These are phyloP conservation scores for Salvia splendens DNA, from an alignment of 257 asterid genomes.

Conservation along the genomic window DNA sequence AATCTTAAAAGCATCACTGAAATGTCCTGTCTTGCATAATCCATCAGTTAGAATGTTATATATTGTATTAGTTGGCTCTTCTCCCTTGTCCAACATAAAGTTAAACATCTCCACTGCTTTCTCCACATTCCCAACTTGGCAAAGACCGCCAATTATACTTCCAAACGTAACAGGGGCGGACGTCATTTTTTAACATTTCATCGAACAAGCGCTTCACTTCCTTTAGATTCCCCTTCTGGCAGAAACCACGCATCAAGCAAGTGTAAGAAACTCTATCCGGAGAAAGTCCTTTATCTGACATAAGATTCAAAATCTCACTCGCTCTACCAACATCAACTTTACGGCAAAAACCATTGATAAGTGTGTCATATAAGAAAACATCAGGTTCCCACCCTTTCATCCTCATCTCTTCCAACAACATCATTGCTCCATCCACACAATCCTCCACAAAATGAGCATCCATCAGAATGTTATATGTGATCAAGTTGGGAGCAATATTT, in stretches of 20 bases:
- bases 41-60: slow-evolving; percentile 59
- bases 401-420: slow-evolving; percentile 58
- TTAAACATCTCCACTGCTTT: slow-evolving; percentile 59
- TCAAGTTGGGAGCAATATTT: slow-evolving; percentile 40
- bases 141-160: slow-evolving; percentile 58
- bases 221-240: slow-evolving; percentile 56
- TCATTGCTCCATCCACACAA: slow-evolving; percentile 45
- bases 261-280: slow-evolving; percentile 58
- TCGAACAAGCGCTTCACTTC: slow-evolving; percentile 52
- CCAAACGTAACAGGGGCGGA: slow-evolving; percentile 57
- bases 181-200: slow-evolving; percentile 54
- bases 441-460: slow-evolving; percentile 51
- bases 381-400: slow-evolving; percentile 48
- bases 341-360: slow-evolving; percentile 55
- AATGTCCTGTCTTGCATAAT: slow-evolving; percentile 54
- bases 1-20: slow-evolving; percentile 52
- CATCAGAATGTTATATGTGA: slow-evolving; percentile 53
- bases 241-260: slow-evolving; percentile 55
- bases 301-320: slow-evolving; percentile 51
- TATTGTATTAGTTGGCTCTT: slow-evolving; percentile 50
- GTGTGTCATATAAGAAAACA: slow-evolving; percentile 44
- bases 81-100: slow-evolving; percentile 60
- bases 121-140: slow-evolving; percentile 45
- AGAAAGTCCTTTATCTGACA: slow-evolving; percentile 56
- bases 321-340: slow-evolving; percentile 55